Percentiles rank a stretch among this genome's conserved stretches.
Conservation (phyloP, 768 basidiomycete species). For the Pleurotus sapidus region DNA sequence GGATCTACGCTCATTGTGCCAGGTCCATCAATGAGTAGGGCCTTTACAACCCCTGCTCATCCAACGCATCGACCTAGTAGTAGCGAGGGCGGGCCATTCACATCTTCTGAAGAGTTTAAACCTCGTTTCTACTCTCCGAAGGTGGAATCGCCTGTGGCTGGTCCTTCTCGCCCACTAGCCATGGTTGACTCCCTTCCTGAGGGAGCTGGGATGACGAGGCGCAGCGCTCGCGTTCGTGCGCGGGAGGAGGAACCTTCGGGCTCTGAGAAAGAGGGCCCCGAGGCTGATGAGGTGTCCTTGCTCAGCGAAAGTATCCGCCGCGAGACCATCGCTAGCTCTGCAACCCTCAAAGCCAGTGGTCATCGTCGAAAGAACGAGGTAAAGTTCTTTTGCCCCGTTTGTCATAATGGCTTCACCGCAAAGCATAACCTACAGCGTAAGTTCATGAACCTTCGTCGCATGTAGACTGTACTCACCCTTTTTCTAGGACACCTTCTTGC, state of each 20-base stretch:
- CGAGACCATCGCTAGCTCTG: slow-evolving; percentile 4
- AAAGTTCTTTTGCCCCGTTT: slow-evolving; percentile 2
- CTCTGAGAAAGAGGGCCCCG: neutral
- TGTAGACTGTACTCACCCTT: neutral
- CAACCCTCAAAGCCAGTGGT: slow-evolving; percentile 2
- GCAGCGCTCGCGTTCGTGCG: slow-evolving; percentile 1
- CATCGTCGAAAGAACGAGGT: slow-evolving; percentile 4
- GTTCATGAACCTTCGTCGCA: neutral
- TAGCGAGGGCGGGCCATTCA: neutral
- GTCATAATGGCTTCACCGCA: slow-evolving; percentile 1
- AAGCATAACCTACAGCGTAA: slow-evolving; percentile 7
- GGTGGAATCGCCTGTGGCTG: neutral
- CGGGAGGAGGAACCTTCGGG: slow-evolving; percentile 2
- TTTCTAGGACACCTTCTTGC: slow-evolving; percentile 2
- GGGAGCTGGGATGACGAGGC: neutral
- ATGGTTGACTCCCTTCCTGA: neutral
- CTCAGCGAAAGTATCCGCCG: neutral
- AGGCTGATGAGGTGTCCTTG: neutral
- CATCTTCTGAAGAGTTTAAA: neutral
- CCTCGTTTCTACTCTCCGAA: neutral
- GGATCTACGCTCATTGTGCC: neutral
- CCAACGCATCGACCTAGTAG: neutral
- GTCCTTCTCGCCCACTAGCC: neutral
- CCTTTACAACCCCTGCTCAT: neutral
- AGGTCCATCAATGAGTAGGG: neutral